Evolutionary conservation across 2,329 filamentous ascomycete genomes (phyloP), one percentile per base, ranked within the genome.

Genomic region (Leptographium flavum): DNA sequence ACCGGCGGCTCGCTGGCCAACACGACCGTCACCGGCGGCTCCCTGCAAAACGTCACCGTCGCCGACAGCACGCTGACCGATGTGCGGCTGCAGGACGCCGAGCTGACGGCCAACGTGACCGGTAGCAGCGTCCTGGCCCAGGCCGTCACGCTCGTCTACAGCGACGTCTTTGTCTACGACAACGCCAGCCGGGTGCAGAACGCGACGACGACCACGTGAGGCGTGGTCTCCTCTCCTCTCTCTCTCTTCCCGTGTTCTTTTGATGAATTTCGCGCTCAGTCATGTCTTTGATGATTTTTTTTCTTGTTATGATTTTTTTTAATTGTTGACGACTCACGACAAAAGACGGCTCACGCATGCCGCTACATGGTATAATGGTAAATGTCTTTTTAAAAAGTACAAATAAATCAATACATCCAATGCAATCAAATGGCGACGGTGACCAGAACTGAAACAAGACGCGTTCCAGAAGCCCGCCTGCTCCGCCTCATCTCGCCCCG

Each of bases 1-100:
- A 51, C 50, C 5, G 50, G 50, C 41, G 50, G 50, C 40, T 35
- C 42, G n/a, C n/a, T 52, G 31, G 22, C 36, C 31, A 22, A 37
- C 39, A 17, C 49, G 47, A 39, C 49, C 47, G 32, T 49, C 45
- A 44, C 43, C 14, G 30, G 49, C 17, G 11, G 35, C 17, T 40
- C 41, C 44, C 45, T 46, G 33, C 47, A 49, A 38, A 31, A 47
- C 45, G 42, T 45, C 19, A 30, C 35, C 7, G 33, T 46, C 14
- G 8, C 32, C 31, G 42, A 28, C 27, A 31, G 14, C 35, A 19
- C 14, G 2, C 40, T 37, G 19, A 37, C 43, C 13, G 35, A 25
- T 25, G 21, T 17, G 4, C 35, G 39, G 10, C 39, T 50, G 11
- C 48, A 50, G 46, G 42, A 35, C 38, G 39, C 43, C 35, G 17